phyloP scores from a whole-genome alignment of 352 stramenopile genomes.

The Pythium sp. region DNA sequence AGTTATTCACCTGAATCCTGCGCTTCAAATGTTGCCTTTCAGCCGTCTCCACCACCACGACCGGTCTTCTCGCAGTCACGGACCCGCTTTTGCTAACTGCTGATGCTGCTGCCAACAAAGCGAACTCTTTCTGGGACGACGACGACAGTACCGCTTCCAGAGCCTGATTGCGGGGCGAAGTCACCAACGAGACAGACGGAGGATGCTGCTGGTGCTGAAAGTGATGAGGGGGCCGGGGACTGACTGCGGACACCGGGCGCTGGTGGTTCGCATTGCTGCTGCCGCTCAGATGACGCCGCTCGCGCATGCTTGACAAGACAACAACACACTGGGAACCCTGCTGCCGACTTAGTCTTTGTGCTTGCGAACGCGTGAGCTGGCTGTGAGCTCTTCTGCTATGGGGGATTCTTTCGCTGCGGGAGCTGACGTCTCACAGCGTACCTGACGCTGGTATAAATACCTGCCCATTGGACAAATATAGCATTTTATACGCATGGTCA shows the following conservation, averaged over 20 bases:
- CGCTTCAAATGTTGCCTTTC: background rate
- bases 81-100: constrained; percentile 12
- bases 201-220: background rate
- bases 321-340: background rate
- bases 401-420: background rate
- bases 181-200: background rate
- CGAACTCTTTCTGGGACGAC: background rate
- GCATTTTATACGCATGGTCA: background rate
- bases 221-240: background rate
- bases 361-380: background rate
- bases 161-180: background rate
- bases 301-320: constrained; percentile 25
- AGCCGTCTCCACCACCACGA: background rate
- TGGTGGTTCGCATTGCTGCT: constrained; percentile 43
- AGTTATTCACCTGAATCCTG: background rate
- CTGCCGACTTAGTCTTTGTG: background rate
- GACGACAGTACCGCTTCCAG: constrained; percentile 1
- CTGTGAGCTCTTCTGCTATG: background rate
- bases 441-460: background rate
- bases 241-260: constrained; percentile 5
- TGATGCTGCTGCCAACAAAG: background rate
- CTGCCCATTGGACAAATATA: background rate
- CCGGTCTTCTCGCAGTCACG: constrained; percentile 23
- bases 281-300: constrained; percentile 49
- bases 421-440: background rate